Percentiles rank a stretch among this genome's conserved stretches.
These are phyloP conservation scores for Geotrichum aggregatum DNA, from an alignment of 1,139 yeast species.

Conservation along the genomic window DNA sequence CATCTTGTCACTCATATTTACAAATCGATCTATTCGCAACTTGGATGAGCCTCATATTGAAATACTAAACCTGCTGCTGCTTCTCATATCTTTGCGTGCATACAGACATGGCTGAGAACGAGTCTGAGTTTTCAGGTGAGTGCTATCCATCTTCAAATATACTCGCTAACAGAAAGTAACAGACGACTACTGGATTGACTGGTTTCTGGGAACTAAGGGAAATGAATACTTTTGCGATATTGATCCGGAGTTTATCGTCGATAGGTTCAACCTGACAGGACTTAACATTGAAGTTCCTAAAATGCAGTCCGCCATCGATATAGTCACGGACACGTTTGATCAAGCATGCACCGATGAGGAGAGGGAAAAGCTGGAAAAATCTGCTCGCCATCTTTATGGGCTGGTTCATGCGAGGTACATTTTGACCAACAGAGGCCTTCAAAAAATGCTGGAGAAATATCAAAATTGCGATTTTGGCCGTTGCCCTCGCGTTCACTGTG, in stretches of 20 bases:
- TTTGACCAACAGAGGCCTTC: conserved; percentile 81
- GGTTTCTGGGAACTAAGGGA: conserved; percentile 86
- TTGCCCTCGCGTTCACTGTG: conserved; percentile 90
- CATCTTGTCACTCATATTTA: too few species aligned
- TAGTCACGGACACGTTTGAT: conserved; percentile 66
- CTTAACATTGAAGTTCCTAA: conserved; percentile 79
- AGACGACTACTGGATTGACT: conserved; percentile 87
- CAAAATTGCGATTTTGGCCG: conserved; percentile 92
- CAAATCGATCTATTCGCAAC: too few species aligned
- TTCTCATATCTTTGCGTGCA: background rate
- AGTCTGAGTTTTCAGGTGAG: conserved; percentile 19
- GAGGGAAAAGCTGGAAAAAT: conserved; percentile 60
- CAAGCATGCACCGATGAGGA: conserved; percentile 49
- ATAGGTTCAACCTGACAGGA: conserved; percentile 90
- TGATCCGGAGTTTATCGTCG: conserved; percentile 88
- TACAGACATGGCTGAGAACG: conserved; percentile 2
- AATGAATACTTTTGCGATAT: conserved; percentile 94
- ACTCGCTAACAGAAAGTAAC: background rate
- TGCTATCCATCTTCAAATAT: background rate
- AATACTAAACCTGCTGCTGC: background rate
- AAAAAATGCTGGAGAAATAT: conserved; percentile 84
- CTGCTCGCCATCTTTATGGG: conserved; percentile 78
- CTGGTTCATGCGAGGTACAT: conserved; percentile 78
- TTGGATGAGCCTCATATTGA: background rate
- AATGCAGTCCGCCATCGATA: conserved; percentile 74